A percentile compares a stretch with the other conserved stretches of the same genome.
phyloP scores from a whole-genome alignment of 148 eudicot genomes.

The Rhododendron simsii region DNA sequence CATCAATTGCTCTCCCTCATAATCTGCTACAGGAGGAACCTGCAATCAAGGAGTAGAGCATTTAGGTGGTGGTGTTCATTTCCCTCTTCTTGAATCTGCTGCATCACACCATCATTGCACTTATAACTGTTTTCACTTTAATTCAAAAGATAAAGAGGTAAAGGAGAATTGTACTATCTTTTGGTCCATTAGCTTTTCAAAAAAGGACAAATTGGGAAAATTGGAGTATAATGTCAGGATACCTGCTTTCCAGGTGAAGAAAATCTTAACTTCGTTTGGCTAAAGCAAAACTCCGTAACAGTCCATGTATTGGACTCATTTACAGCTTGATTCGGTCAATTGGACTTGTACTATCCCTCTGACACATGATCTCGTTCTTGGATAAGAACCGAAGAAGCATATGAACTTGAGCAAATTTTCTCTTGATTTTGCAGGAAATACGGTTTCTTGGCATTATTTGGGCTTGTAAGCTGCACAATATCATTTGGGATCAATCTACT shows the following conservation, averaged over 20 bases:
- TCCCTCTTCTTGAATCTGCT: background rate
- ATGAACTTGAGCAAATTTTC: background rate
- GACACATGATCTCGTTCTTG: background rate
- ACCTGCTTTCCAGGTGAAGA: background rate
- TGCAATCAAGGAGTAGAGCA: background rate
- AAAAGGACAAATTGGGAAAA: background rate
- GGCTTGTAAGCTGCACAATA: conserved; percentile 48
- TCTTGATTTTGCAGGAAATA: conserved; percentile 53
- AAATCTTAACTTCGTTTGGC: background rate
- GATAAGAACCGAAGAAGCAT: background rate
- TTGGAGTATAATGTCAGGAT: background rate
- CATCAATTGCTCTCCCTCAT: background rate
- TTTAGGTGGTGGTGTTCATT: background rate
- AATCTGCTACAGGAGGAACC: background rate
- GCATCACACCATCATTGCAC: background rate
- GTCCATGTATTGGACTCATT: background rate
- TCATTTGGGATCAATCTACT: conserved; percentile 59
- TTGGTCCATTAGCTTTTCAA: background rate
- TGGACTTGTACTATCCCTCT: background rate
- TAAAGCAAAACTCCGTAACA: background rate
- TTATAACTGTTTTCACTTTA: background rate
- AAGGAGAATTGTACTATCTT: background rate
- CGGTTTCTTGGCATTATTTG: conserved; percentile 43
- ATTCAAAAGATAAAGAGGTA: background rate
- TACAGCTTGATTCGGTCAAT: background rate